phyloP scores from a whole-genome alignment of 768 basidiomycete genomes.

The Termitomyces sp. region DNA sequence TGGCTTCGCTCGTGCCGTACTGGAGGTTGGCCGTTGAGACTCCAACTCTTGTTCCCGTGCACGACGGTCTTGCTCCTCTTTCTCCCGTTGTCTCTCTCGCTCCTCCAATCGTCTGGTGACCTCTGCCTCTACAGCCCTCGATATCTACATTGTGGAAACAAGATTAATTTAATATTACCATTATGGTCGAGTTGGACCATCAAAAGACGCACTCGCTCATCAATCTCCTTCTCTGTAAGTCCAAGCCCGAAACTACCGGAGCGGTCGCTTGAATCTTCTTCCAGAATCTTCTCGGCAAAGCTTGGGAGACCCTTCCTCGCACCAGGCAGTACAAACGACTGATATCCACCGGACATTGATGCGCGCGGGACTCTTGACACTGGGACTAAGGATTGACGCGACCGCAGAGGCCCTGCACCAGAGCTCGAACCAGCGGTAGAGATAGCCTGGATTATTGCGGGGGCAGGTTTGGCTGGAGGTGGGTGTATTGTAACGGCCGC shows the following conservation, averaged over 20 bases:
- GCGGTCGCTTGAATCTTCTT: constrained; percentile 26
- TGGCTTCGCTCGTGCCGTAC: constrained; percentile 25
- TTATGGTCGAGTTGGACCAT: neutral
- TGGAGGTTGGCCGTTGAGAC: constrained; percentile 17
- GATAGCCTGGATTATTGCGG: constrained; percentile 43
- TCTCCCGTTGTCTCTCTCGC: constrained; percentile 36
- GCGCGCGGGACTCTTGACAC: constrained; percentile 34
- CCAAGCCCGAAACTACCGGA: constrained; percentile 35
- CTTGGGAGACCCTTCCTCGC: constrained; percentile 11
- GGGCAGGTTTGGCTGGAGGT: constrained; percentile 41
- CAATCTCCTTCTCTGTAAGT: constrained; percentile 69
- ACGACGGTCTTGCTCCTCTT: constrained; percentile 34
- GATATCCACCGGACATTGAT: constrained; percentile 32
- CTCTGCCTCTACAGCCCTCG: constrained; percentile 70
- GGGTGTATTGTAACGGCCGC: constrained; percentile 51
- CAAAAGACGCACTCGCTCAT: constrained; percentile 54
- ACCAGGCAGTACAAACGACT: constrained; percentile 34
- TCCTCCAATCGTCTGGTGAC: constrained; percentile 64
- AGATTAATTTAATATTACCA: neutral
- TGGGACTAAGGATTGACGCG: constrained; percentile 35
- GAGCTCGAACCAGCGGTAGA: constrained; percentile 29
- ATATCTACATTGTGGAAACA: constrained; percentile 44
- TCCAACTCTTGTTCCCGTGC: constrained; percentile 29
- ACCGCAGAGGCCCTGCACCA: constrained; percentile 22
- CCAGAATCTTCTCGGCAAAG: constrained; percentile 24